Evolutionary conservation across 345 rosid species (phyloP), one percentile per base, ranked within the genome.

Genomic region (Eucalyptus urophylla): DNA sequence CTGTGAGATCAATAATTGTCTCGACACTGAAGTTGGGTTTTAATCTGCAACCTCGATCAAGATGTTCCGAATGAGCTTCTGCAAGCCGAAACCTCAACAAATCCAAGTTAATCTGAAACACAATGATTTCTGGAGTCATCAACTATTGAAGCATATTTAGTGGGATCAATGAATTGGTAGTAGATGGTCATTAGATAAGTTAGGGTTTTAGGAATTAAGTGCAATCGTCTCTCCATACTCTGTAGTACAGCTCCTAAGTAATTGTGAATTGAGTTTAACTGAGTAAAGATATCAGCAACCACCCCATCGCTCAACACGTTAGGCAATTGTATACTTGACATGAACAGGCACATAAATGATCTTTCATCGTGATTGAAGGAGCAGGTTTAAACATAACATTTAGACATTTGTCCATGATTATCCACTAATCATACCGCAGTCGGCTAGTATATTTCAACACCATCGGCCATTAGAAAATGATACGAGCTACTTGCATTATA

Each of bases 1-100:
- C 99, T 37, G 98, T 95, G 86, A 97, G 92, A 91, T 92, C 93
- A 86, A 94, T 93, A 86, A 86, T 90, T 86, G 91, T 91, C 90
- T 95, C 92, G 1, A 94, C 65, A 88, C 92, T 90, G 86, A 96
- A 97, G 88, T 90, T 86, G 40, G 99, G 99, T 92, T 94, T 95
- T 90, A 90, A 90, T 90, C 93, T 93, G 89, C 99, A 97, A 60
- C 99, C 98, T 49, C 92, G 93, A 86, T 95, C 95, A 21, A 96
- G 92, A 91, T 97, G 99, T 86, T 97, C 96, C 5, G 87, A 80
- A 69, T 94, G 98, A 3, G 91, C 96, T 91, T 94, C 97, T 1
- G 94, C 99, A 47, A 97, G 94, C 65, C 95, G 94, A 80, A 90
- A 86, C 88, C 91, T 94, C 90, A 97, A 31, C 51, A 85, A 89